These are phyloP conservation scores for Macrophomina pseudophaseolina DNA, from an alignment of 2,329 filamentous ascomycete species.

Conservation along the genomic window DNA sequence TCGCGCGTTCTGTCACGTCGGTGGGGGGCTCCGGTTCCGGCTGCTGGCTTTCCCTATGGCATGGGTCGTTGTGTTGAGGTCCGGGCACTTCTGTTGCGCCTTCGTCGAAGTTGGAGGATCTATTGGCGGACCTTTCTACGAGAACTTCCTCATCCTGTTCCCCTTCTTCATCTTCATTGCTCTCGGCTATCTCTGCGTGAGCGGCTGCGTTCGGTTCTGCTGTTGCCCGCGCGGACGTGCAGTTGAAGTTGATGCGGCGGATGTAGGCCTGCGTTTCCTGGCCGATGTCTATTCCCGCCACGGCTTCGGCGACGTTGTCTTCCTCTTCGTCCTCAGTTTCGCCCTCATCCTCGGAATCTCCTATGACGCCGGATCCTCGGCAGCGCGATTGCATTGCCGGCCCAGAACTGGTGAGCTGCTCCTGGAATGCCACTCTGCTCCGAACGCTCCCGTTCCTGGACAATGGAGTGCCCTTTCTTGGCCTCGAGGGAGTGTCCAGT, in stretches of 20 bases:
- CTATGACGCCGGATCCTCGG: background rate
- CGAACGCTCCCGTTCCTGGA: background rate
- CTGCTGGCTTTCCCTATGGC: background rate
- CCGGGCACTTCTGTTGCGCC: background rate
- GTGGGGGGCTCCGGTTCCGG: background rate
- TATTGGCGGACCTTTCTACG: background rate
- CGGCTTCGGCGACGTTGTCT: background rate
- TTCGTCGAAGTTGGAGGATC: constrained; percentile 20
- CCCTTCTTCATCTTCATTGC: no score
- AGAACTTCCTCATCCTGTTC: background rate
- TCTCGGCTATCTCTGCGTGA: background rate
- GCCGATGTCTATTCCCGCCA: constrained; percentile 15
- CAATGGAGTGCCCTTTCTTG: background rate
- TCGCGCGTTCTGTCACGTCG: background rate
- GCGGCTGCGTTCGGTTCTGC: background rate
- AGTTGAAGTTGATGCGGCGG: constrained; percentile 15
- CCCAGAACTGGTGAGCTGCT: background rate
- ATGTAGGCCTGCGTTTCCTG: constrained; percentile 25
- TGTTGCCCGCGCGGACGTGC: background rate
- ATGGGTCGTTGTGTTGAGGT: background rate
- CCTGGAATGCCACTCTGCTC: background rate
- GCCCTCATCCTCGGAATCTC: constrained; percentile 7
- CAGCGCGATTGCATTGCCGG: background rate
- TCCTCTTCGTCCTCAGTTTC: background rate
- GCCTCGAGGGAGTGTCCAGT: constrained; percentile 5